These are phyloP conservation scores for Amaranthus tricolor DNA, from an alignment of 179 eudicot genomes.

Conservation along the genomic window DNA sequence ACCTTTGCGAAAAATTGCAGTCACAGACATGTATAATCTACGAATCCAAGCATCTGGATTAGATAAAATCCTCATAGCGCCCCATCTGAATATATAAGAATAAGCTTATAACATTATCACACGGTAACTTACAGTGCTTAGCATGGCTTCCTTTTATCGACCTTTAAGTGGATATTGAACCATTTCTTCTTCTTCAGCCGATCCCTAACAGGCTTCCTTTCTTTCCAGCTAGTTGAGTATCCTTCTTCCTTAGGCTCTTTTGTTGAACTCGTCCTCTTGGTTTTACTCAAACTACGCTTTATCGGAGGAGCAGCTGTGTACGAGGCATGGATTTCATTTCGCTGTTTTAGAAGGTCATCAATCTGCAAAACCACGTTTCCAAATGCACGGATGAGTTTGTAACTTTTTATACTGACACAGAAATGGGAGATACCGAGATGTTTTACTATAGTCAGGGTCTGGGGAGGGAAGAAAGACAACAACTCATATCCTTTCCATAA, in stretches of 20 bases:
- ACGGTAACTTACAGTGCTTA: slow-evolving; percentile 21
- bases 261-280: slow-evolving; percentile 37
- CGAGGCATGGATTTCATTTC: slow-evolving; percentile 77
- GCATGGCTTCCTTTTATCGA: slow-evolving; percentile 75
- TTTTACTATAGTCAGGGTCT: too few species aligned
- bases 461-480: too few species aligned
- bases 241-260: slow-evolving; percentile 68
- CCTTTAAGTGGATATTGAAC: slow-evolving; percentile 74
- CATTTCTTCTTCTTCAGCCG: slow-evolving; percentile 79
- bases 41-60: slow-evolving; percentile 27
- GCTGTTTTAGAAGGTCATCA: slow-evolving; percentile 72
- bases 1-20: slow-evolving; percentile 16
- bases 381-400: neutral
- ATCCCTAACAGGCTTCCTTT: slow-evolving; percentile 62
- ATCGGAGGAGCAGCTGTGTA: slow-evolving; percentile 58
- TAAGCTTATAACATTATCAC: neutral
- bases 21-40: slow-evolving; percentile 1
- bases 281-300: slow-evolving; percentile 58
- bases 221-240: slow-evolving; percentile 29
- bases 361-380: slow-evolving; percentile 45
- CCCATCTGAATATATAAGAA: neutral
- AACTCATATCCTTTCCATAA: too few species aligned
- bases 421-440: too few species aligned
- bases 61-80: neutral
- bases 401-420: neutral